Percentiles rank a stretch among this genome's conserved stretches.
Evolutionary conservation across 148 eudicot genomes (phyloP).

Genomic region (Vaccinium vitisidaea): DNA sequence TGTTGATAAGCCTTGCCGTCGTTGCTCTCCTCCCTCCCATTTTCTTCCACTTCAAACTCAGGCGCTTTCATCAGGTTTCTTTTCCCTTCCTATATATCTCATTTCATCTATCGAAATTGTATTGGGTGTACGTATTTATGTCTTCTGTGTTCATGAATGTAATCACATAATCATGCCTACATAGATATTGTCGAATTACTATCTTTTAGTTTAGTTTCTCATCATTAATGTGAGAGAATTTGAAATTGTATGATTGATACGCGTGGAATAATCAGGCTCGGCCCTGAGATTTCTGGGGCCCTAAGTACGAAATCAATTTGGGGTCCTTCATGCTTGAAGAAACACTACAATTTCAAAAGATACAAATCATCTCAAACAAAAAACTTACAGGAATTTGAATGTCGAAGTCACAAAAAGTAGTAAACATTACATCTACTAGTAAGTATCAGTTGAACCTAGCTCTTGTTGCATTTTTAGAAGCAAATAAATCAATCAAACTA

Average conservation of each 20-base stretch:
- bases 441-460: no score
- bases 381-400: no score
- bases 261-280: no score
- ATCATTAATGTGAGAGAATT: neutral
- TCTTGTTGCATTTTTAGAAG: no score
- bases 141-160: neutral
- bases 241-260: neutral
- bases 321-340: no score
- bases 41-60: slow-evolving; percentile 57
- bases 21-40: slow-evolving; percentile 55
- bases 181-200: neutral
- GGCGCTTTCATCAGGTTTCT: slow-evolving; percentile 46
- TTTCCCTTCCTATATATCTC: neutral
- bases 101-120: neutral
- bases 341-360: no score
- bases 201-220: neutral
- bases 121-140: neutral
- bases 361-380: no score
- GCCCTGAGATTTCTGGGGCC: no score
- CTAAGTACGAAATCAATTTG: no score
- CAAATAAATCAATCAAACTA: no score
- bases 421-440: no score
- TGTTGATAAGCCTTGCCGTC: slow-evolving; percentile 41
- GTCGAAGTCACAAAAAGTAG: no score
- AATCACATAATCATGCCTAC: neutral